phyloP scores from a whole-genome alignment of 116 monocot genomes.

The Cymodocea nodosa region DNA sequence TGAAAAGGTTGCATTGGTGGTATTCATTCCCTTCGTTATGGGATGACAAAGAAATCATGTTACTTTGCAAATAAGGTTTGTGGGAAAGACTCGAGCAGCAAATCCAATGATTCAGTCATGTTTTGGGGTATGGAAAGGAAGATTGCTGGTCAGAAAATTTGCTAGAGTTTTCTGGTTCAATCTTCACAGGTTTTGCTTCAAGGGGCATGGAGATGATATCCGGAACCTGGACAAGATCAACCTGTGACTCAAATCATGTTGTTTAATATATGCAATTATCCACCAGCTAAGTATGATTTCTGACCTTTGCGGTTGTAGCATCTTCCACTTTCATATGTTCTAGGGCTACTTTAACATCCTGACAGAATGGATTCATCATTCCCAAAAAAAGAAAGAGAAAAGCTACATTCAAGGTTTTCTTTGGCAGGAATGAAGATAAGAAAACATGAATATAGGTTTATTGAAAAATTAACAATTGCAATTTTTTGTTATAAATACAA shows the following conservation, averaged over 20 bases:
- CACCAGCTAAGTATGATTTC: not conserved
- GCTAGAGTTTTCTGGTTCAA: slow-evolving; percentile 1
- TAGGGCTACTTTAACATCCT: not conserved
- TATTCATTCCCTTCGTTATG: no score
- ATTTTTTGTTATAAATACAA: no score
- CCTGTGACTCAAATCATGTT: not conserved
- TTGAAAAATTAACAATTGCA: not conserved
- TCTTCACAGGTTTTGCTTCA: not conserved
- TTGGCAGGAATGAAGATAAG: not conserved
- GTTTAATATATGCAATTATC: no score
- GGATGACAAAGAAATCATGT: not conserved
- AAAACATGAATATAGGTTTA: not conserved
- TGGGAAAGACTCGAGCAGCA: not conserved
- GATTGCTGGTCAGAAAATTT: slow-evolving; percentile 3
- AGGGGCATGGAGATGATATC: slow-evolving; percentile 2
- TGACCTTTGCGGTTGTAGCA: not conserved
- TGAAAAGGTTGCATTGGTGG: no score
- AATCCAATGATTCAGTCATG: not conserved
- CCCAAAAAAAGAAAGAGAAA: not conserved
- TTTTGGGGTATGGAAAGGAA: slow-evolving; percentile 1
- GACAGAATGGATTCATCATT: not conserved
- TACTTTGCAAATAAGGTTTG: not conserved
- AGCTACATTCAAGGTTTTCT: not conserved
- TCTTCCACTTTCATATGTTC: not conserved
- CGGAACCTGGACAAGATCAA: not conserved